Conservation (phyloP, 2,329 filamentous ascomycete species). For the Botrytis sinoallii region DNA sequence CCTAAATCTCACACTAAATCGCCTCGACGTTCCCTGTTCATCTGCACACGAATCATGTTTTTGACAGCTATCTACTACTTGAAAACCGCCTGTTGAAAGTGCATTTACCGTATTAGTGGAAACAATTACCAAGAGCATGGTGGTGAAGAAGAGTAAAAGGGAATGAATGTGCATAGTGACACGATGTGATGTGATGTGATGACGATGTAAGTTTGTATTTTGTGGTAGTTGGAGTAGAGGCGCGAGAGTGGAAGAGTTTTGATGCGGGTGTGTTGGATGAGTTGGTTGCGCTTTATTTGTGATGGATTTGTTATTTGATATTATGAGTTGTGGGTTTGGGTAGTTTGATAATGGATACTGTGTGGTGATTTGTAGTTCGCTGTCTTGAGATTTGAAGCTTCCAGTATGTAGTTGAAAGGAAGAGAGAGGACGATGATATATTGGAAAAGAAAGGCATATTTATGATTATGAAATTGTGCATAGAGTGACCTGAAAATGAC, state of each 20-base stretch:
- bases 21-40: not conserved
- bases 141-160: not conserved
- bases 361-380: not conserved
- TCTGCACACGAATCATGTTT: not conserved
- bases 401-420: not conserved
- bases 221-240: not conserved
- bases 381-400: not conserved
- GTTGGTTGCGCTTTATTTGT: not conserved
- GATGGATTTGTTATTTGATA: not conserved
- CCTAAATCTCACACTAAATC: not conserved
- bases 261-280: not conserved
- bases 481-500: not conserved
- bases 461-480: not conserved
- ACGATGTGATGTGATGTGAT: not conserved
- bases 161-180: not conserved
- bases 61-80: not conserved
- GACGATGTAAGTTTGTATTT: not conserved
- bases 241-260: not conserved
- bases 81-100: not conserved
- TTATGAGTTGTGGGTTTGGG: no score
- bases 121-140: not conserved
- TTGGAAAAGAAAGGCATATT: not conserved
- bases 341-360: not conserved
- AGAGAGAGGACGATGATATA: not conserved
- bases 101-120: not conserved